These are phyloP conservation scores for Rhodomyrtus psidioides DNA, from an alignment of 441 rosid genomes.

Conservation along the genomic window DNA sequence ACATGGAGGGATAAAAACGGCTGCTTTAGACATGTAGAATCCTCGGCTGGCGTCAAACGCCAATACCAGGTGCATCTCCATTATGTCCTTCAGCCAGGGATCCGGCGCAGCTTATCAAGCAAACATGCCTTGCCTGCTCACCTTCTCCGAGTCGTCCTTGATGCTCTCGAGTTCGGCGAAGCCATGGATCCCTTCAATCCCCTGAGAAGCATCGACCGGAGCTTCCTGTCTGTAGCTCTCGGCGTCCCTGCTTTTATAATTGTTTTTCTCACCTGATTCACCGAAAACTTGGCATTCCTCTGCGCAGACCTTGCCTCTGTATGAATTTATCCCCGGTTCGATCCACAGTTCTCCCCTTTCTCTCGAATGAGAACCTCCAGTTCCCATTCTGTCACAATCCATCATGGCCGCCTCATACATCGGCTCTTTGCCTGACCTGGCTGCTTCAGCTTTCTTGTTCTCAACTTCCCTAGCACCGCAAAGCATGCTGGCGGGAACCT, in stretches of 20 bases:
- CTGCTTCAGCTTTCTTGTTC: not conserved
- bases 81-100: constrained; percentile 86
- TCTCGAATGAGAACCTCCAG: constrained; percentile 1
- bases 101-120: constrained; percentile 53
- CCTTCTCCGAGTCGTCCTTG: not conserved
- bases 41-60: not conserved
- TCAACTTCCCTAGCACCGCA: not conserved
- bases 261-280: not conserved
- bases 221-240: not conserved
- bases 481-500: not conserved
- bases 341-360: constrained; percentile 16
- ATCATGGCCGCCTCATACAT: not conserved
- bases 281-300: not conserved
- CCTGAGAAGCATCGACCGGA: not conserved
- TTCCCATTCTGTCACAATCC: not conserved
- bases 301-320: not conserved
- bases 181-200: not conserved
- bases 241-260: not conserved
- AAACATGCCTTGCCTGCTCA: constrained; percentile 24
- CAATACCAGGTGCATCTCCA: not conserved
- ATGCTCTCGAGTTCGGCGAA: not conserved
- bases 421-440: not conserved
- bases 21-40: not conserved
- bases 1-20: constrained; percentile 15
- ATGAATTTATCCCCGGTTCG: constrained; percentile 32